A percentile compares a stretch with the other conserved stretches of the same genome.
These are phyloP conservation scores for Neurospora cerealis DNA, from an alignment of 495 filamentous ascomycete species.

Conservation along the genomic window DNA sequence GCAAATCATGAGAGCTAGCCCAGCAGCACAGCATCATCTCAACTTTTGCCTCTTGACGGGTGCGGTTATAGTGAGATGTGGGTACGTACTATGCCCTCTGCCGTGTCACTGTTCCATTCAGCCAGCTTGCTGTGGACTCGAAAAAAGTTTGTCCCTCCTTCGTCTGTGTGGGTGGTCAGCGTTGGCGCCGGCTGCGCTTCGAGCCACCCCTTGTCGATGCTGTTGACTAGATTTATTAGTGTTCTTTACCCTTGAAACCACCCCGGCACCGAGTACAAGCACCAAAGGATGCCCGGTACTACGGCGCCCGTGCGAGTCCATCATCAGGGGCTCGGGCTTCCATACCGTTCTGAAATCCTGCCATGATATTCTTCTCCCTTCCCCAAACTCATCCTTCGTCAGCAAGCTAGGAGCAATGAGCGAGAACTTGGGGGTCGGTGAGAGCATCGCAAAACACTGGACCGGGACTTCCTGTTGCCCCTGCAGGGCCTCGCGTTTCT, in stretches of 20 bases:
- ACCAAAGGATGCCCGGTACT: background rate
- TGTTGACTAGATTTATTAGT: background rate
- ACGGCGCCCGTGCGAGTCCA: background rate
- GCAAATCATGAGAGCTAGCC: slow-evolving; percentile 3
- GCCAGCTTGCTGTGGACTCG: background rate
- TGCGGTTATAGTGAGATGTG: background rate
- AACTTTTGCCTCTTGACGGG: background rate
- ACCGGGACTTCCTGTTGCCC: background rate
- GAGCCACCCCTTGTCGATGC: background rate
- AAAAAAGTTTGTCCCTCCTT: background rate
- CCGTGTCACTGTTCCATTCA: background rate
- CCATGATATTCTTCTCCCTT: background rate
- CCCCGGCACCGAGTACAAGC: background rate
- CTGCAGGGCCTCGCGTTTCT: background rate
- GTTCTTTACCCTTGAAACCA: background rate
- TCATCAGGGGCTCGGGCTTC: background rate
- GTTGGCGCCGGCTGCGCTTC: slow-evolving; percentile 6
- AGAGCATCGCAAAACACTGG: background rate
- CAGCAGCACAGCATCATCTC: slow-evolving; percentile 6
- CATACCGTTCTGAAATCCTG: background rate
- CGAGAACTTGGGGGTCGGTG: background rate
- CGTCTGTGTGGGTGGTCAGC: background rate
- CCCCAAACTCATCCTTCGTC: background rate
- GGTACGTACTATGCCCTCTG: background rate
- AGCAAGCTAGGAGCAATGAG: background rate